Evolutionary conservation across 2,329 filamentous ascomycete species (phyloP).

Genomic region (Pseudogymnoascus sp.): DNA sequence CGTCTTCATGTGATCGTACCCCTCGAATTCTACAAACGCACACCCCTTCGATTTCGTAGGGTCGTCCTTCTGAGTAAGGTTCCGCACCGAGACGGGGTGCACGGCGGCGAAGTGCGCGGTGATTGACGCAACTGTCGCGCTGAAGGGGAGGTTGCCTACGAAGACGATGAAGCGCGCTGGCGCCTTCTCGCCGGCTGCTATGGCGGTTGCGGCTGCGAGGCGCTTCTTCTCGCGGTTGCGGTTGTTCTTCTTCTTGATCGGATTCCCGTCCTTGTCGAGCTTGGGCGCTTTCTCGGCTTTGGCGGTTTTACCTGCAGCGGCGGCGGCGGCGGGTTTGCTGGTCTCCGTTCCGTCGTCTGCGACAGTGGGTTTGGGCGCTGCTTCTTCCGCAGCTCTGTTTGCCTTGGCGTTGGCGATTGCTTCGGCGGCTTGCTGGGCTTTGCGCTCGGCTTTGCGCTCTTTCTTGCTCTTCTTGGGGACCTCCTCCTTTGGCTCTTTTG

Average conservation of each 20-base stretch:
- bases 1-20: slow-evolving; percentile 84
- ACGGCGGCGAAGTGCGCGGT: slow-evolving; percentile 71
- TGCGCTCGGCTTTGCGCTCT: slow-evolving; percentile 30
- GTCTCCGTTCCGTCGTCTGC: background rate
- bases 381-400: background rate
- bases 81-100: slow-evolving; percentile 61
- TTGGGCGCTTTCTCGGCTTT: slow-evolving; percentile 16
- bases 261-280: slow-evolving; percentile 20
- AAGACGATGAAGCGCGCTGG: slow-evolving; percentile 65
- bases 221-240: slow-evolving; percentile 27
- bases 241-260: slow-evolving; percentile 31
- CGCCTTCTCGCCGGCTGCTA: slow-evolving; percentile 17
- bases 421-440: slow-evolving; percentile 26
- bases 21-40: slow-evolving; percentile 83
- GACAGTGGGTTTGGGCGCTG: slow-evolving; percentile 9
- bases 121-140: slow-evolving; percentile 63
- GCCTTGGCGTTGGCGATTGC: slow-evolving; percentile 18
- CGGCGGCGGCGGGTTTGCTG: slow-evolving; percentile 17
- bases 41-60: slow-evolving; percentile 63
- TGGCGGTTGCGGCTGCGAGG: slow-evolving; percentile 6
- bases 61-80: slow-evolving; percentile 60
- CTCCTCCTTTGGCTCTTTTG: slow-evolving; percentile 30
- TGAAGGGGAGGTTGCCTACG: slow-evolving; percentile 82
- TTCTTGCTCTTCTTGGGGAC: slow-evolving; percentile 30
- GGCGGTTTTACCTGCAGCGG: slow-evolving; percentile 15